Conservation (phyloP, 768 basidiomycete species). For the Tricholoma hemisulphureum region DNA sequence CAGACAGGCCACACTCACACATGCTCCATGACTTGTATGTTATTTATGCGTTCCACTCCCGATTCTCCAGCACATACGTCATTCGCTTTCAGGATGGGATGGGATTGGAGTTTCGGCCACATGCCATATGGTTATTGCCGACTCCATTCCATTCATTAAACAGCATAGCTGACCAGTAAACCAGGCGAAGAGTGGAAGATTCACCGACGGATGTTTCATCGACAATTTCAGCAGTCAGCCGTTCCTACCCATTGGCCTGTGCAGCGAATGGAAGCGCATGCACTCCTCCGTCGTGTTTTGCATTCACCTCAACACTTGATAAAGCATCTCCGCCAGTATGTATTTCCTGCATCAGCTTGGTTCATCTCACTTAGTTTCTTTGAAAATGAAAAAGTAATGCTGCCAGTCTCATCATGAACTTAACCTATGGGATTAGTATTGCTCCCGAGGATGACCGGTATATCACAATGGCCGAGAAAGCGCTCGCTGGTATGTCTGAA, state of each 20-base stretch:
- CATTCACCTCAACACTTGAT: constrained; percentile 42
- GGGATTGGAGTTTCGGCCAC: constrained; percentile 56
- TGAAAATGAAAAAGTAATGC: constrained; percentile 47
- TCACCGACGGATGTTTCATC: constrained; percentile 53
- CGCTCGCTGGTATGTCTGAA: constrained; percentile 48
- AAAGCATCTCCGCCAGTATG: constrained; percentile 51
- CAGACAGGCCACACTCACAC: constrained; percentile 45
- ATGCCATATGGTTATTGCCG: constrained; percentile 46
- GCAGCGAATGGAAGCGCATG: constrained; percentile 44
- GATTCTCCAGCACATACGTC: neutral
- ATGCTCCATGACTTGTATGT: constrained; percentile 53
- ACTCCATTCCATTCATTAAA: neutral
- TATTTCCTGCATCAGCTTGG: neutral
- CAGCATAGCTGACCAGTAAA: neutral
- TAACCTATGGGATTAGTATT: constrained; percentile 50
- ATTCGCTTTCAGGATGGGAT: constrained; percentile 25
- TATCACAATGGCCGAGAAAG: constrained; percentile 51
- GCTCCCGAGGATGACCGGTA: constrained; percentile 43
- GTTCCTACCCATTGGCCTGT: constrained; percentile 42
- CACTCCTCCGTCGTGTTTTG: constrained; percentile 44
- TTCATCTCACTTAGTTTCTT: neutral
- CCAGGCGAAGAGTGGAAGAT: constrained; percentile 52
- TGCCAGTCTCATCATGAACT: constrained; percentile 52
- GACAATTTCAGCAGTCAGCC: constrained; percentile 46
- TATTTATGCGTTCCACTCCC: neutral